Evolutionary conservation across 495 filamentous ascomycete genomes (phyloP), one percentile per base, ranked within the genome.

Genomic region (Pseudomonodictys pantanalensis): DNA sequence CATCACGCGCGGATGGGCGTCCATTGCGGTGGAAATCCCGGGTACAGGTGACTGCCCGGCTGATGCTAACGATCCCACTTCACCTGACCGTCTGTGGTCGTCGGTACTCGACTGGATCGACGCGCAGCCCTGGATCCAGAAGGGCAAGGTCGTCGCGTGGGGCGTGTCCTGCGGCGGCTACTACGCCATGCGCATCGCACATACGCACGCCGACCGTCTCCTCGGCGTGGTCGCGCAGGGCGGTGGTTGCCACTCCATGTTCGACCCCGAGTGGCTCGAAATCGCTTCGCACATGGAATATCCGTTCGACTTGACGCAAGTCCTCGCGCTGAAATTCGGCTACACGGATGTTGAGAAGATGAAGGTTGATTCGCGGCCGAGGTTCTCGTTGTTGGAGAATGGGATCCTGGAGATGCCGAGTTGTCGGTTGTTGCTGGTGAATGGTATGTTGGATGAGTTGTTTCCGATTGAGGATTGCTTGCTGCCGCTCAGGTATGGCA

Each of bases 121-220:
- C 15, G 3, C 22, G 38, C 47, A 62, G 29, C 48, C 57, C 17
- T 59, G 56, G 56, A 30, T 59, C n/a, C 15, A 52, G 29, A 52
- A 60, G 38, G 57, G 57, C 4, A 67, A 57, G 48, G 26, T 67
- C 10, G 38, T 58, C 3, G 64, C 54, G 1, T 56, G 64, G 50
- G 58, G 58, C 39, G 47, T 63, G n/a, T 59, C 53, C 22, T 52
- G 42, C 7, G 64, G 64, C 24, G 64, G 64, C 1, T 67, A 67
- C 46, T 67, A 67, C 42, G 59, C 58, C 24, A 67, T 59, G 52
- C 64, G 64, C 5, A 58, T 67, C 17, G 64, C 64, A 1, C 64
- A 67, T 35, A 67, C 64, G 4, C 64, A 67, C 42, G 29, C 44
- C 9, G 48, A 54, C 29, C 52, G 60, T 2, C 45, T 67, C 18